Evolutionary conservation across 352 stramenopile species (phyloP).

Genomic region (Globisporangium lucens): DNA sequence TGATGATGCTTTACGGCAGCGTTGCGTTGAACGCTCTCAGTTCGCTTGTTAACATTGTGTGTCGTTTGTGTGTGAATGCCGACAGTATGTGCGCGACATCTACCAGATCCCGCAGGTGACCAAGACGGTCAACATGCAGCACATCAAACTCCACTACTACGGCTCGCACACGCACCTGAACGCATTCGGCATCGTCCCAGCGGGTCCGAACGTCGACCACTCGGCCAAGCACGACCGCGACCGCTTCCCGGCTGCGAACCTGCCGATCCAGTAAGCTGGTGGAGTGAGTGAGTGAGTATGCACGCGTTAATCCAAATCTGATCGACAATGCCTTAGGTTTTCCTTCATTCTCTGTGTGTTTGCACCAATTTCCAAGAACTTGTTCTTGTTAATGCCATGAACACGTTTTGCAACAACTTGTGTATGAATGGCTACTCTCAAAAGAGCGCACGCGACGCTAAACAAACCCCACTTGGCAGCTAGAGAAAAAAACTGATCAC

Average conservation of each 20-base stretch:
- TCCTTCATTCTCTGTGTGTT: background rate
- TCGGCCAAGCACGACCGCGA: constrained; percentile 61
- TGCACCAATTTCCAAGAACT: background rate
- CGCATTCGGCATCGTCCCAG: constrained; percentile 91
- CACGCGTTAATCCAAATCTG: background rate
- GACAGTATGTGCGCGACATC: constrained; percentile 77
- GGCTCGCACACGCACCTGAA: constrained; percentile 93
- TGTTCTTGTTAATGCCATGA: background rate
- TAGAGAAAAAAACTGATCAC: background rate
- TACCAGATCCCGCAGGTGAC: constrained; percentile 92
- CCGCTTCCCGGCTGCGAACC: constrained; percentile 41
- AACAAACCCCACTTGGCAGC: background rate
- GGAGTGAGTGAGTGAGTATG: background rate
- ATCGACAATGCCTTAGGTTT: background rate
- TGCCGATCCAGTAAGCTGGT: constrained; percentile 25
- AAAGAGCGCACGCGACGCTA: background rate
- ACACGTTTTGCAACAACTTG: constrained; percentile 1
- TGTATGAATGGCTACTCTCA: constrained; percentile 2
- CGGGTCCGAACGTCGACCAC: constrained; percentile 58
- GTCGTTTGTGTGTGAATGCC: constrained; percentile 8
- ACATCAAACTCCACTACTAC: constrained; percentile 98
- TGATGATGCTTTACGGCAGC: background rate
- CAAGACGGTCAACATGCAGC: constrained; percentile 92
- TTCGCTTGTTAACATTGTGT: background rate
- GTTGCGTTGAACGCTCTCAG: background rate